Percentiles rank a stretch among this genome's conserved stretches.
Evolutionary conservation across 75 land plant species (phyloP).

Genomic region (Selaginella moellendorffii): DNA sequence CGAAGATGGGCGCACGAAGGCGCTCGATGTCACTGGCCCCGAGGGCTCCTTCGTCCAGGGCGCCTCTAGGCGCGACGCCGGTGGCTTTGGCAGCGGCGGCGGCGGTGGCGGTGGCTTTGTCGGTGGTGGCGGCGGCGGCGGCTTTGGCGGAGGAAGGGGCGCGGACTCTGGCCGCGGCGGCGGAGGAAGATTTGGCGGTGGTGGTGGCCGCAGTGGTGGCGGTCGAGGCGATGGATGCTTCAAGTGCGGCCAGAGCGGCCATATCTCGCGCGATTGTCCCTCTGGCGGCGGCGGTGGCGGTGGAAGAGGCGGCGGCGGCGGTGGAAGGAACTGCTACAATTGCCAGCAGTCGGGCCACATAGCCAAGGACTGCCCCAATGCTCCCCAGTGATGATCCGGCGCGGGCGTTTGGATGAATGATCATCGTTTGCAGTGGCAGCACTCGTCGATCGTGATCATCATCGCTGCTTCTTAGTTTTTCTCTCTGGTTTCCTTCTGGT

Average conservation of each 20-base stretch:
- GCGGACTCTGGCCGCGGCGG: slow-evolving; percentile 6
- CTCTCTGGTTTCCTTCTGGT: too few relatives aligned
- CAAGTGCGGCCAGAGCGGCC: not conserved
- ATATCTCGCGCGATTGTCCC: slow-evolving; percentile 3
- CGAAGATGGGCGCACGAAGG: slow-evolving; percentile 45
- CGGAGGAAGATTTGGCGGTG: slow-evolving; percentile 12
- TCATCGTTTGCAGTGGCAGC: too few relatives aligned
- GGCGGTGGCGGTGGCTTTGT: too few relatives aligned
- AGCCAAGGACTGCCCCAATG: not conserved
- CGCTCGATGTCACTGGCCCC: slow-evolving; percentile 61
- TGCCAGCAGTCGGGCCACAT: not conserved
- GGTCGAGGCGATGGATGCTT: slow-evolving; percentile 12
- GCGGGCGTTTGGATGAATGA: too few relatives aligned
- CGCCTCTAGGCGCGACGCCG: slow-evolving; percentile 13
- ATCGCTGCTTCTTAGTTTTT: too few relatives aligned
- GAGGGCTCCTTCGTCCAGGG: slow-evolving; percentile 23
- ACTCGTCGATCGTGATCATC: too few relatives aligned
- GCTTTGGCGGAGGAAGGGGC: slow-evolving; percentile 10
- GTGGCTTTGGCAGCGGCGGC: too few relatives aligned
- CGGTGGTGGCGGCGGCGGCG: slow-evolving; percentile 5
- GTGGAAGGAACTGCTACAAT: not conserved
- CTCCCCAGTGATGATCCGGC: not conserved
- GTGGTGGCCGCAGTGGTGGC: slow-evolving; percentile 17
- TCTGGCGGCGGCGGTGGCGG: slow-evolving; percentile 9
- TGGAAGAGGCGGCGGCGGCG: not conserved